These are phyloP conservation scores for Ophryocystis elektroscirrha DNA, from an alignment of 169 alveolate species.

Conservation along the genomic window DNA sequence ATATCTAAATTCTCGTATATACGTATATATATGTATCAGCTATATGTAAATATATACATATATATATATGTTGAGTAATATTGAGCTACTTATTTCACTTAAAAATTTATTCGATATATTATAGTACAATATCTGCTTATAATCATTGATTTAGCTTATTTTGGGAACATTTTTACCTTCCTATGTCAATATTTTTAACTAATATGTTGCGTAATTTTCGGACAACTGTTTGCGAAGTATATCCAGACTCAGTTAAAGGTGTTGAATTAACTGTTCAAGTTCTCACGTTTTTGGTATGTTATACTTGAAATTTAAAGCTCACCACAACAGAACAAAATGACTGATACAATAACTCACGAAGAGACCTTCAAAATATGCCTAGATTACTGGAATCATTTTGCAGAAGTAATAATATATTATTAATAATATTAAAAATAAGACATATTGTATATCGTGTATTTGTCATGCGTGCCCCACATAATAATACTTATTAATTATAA, in stretches of 20 bases:
- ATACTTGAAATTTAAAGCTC: conserved; percentile 13
- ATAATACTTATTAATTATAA: too few species aligned
- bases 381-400: conserved; percentile 84
- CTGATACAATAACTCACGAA: too few species aligned
- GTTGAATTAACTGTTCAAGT: conserved; percentile 1
- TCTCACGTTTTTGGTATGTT: background rate
- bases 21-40: too few species aligned
- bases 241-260: conserved; percentile 2
- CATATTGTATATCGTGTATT: conserved; percentile 21
- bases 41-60: too few species aligned
- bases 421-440: background rate
- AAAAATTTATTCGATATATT: too few species aligned
- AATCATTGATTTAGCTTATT: too few species aligned
- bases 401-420: conserved; percentile 25
- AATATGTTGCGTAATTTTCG: conserved; percentile 9
- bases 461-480: too few species aligned
- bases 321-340: too few species aligned
- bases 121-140: too few species aligned
- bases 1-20: too few species aligned
- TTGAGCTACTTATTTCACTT: too few species aligned
- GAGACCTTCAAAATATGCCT: conserved; percentile 83
- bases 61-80: too few species aligned
- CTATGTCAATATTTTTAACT: conserved; percentile 10
- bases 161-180: conserved; percentile 32
- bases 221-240: conserved; percentile 8